A percentile compares a stretch with the other conserved stretches of the same genome.
These are phyloP conservation scores for Rhodotorula sp. DNA, from an alignment of 1,284 basidiomycete species.

Conservation along the genomic window DNA sequence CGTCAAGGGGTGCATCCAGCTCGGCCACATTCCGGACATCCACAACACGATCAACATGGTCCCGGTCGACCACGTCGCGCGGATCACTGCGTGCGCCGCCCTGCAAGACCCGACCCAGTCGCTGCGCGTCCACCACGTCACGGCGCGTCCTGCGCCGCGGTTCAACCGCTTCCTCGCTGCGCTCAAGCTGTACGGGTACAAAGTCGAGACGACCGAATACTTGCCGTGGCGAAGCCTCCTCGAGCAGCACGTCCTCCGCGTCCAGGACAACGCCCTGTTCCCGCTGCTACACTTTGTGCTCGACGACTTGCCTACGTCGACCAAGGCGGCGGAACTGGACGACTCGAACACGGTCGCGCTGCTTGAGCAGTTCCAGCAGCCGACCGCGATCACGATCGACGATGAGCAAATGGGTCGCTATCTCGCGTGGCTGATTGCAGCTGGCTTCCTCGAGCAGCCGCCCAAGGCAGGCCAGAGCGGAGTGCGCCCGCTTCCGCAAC, in stretches of 20 bases:
- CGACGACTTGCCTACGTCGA: conserved; percentile 94
- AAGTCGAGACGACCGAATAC: conserved; percentile 78
- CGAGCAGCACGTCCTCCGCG: conserved; percentile 90
- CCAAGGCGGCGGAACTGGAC: conserved; percentile 88
- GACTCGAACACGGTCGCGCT: conserved; percentile 76
- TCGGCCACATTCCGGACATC: conserved; percentile 93
- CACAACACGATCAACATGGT: conserved; percentile 99
- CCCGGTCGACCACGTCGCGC: conserved; percentile 94
- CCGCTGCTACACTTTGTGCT: conserved; percentile 95
- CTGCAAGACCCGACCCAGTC: conserved; percentile 43
- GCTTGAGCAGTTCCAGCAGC: conserved; percentile 56
- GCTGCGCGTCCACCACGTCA: conserved; percentile 79
- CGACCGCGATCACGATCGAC: conserved; percentile 64
- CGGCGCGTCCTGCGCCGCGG: conserved; percentile 79
- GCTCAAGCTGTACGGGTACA: conserved; percentile 76
- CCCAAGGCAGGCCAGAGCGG: conserved; percentile 39
- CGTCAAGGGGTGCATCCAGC: conserved; percentile 95
- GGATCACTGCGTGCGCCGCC: conserved; percentile 71
- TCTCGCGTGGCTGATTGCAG: conserved; percentile 88
- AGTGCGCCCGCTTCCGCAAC: conserved; percentile 19
- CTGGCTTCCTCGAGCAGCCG: conserved; percentile 77
- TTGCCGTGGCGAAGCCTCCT: conserved; percentile 85
- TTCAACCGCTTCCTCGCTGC: conserved; percentile 85
- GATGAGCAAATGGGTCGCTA: conserved; percentile 78
- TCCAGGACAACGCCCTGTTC: conserved; percentile 94